phyloP scores from a whole-genome alignment of 345 rosid species.

The Anastatica hierochuntica region DNA sequence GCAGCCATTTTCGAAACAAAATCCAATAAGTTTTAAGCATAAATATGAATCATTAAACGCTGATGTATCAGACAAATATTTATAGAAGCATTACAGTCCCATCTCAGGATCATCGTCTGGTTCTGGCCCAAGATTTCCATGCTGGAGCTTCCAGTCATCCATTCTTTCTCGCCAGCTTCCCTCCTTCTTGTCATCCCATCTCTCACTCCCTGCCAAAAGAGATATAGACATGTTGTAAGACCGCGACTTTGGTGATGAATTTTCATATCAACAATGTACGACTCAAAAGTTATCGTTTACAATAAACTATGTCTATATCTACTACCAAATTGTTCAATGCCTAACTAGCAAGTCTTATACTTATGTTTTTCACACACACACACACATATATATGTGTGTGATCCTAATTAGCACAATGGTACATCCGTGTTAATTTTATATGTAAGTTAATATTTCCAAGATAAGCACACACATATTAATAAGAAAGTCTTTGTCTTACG shows the following conservation, averaged over 20 bases:
- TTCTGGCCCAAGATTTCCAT: slow-evolving; percentile 75
- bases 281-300: background rate
- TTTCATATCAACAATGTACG: background rate
- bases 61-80: background rate
- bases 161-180: slow-evolving; percentile 83
- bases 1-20: slow-evolving; percentile 23
- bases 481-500: background rate
- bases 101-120: slow-evolving; percentile 72
- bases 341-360: background rate
- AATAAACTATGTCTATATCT: slow-evolving; percentile 1
- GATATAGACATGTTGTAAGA: too few relatives aligned
- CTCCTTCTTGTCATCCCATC: slow-evolving; percentile 83
- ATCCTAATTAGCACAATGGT: background rate
- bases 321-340: background rate
- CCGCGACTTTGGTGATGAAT: background rate
- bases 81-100: slow-evolving; percentile 39
- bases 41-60: background rate
- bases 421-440: too few relatives aligned
- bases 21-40: background rate
- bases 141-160: slow-evolving; percentile 92
- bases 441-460: too few relatives aligned
- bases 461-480: background rate
- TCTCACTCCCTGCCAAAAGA: slow-evolving; percentile 47
- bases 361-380: background rate
- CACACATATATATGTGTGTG: background rate